Evolutionary conservation across 2,329 filamentous ascomycete species (phyloP).

Genomic region (Emergomyces orientalis): DNA sequence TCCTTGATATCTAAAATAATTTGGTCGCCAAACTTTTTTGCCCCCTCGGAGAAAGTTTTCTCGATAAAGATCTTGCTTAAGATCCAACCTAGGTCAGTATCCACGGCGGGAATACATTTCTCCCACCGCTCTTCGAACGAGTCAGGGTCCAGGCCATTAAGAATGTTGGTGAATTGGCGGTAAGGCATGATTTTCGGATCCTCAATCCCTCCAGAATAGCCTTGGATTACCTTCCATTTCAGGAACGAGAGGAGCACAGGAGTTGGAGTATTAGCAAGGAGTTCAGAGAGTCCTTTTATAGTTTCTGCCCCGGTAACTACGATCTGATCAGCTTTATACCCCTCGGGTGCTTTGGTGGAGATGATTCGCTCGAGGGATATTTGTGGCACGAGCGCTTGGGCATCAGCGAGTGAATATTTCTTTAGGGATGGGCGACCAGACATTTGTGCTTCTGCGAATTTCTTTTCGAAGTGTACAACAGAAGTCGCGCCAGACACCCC

Average conservation of each 20-base stretch:
- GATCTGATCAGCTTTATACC: conserved; percentile 44
- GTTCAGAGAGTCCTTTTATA: conserved; percentile 47
- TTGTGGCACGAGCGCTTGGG: conserved; percentile 47
- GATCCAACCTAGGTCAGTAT: conserved; percentile 55
- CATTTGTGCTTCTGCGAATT: conserved; percentile 44
- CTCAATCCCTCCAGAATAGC: conserved; percentile 47
- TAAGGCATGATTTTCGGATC: conserved; percentile 52
- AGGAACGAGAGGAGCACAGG: conserved; percentile 55
- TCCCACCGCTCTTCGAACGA: conserved; percentile 57
- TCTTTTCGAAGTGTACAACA: conserved; percentile 51
- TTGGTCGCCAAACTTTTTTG: conserved; percentile 57
- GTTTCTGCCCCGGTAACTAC: conserved; percentile 54
- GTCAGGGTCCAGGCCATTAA: conserved; percentile 54
- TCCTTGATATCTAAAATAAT: conserved; percentile 63
- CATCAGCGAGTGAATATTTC: conserved; percentile 44
- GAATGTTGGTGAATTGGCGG: conserved; percentile 49
- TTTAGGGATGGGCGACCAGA: too few species aligned
- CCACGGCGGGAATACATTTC: conserved; percentile 51
- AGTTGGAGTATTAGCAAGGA: conserved; percentile 46
- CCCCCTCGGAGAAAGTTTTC: conserved; percentile 56
- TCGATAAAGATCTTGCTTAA: conserved; percentile 63
- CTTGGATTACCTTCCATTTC: conserved; percentile 53
- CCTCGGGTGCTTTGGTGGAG: conserved; percentile 42
- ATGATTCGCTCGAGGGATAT: conserved; percentile 48
- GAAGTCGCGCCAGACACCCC: conserved; percentile 27